A percentile compares a stretch with the other conserved stretches of the same genome.
phyloP scores from a whole-genome alignment of 148 eudicot genomes.

The Vaccinium macrocarpon region DNA sequence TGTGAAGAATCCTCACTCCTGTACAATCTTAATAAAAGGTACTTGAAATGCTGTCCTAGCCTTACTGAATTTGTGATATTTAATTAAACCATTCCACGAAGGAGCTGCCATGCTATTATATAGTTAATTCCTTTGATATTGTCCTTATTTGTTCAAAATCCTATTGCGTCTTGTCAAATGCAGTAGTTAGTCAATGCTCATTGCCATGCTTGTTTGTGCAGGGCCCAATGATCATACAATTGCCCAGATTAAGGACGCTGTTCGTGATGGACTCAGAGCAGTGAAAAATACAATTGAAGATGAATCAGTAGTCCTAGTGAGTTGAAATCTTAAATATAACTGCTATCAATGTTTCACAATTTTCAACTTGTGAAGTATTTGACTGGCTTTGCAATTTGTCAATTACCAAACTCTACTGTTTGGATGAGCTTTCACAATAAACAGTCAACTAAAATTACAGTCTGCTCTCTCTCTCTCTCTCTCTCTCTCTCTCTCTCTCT shows the following conservation, averaged over 20 bases:
- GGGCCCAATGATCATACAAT: constrained; percentile 99
- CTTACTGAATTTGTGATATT: not conserved
- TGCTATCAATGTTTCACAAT: not conserved
- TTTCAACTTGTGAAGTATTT: not conserved
- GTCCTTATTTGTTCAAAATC: not conserved
- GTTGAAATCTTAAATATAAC: constrained; percentile 11
- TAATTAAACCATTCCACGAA: not conserved
- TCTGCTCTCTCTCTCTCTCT: not conserved
- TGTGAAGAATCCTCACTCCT: constrained; percentile 90
- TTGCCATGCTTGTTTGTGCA: constrained; percentile 21
- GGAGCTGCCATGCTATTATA: not conserved
- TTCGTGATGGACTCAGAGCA: constrained; percentile 95
- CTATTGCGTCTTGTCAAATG: not conserved
- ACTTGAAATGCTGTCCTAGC: constrained; percentile 12
- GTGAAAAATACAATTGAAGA: constrained; percentile 95
- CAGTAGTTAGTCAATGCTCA: not conserved
- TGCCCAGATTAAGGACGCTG: constrained; percentile 98
- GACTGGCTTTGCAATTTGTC: constrained; percentile 3
- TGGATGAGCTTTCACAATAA: not conserved
- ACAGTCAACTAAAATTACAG: constrained; percentile 2
- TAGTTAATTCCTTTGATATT: not conserved
- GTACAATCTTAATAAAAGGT: constrained; percentile 95
- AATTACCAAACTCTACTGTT: not conserved
- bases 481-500: not conserved
- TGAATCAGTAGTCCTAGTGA: constrained; percentile 80